A percentile compares a stretch with the other conserved stretches of the same genome.
phyloP scores from a whole-genome alignment of 371 early-diverging fungal genomes.

The Choanephora cucurbitarum region DNA sequence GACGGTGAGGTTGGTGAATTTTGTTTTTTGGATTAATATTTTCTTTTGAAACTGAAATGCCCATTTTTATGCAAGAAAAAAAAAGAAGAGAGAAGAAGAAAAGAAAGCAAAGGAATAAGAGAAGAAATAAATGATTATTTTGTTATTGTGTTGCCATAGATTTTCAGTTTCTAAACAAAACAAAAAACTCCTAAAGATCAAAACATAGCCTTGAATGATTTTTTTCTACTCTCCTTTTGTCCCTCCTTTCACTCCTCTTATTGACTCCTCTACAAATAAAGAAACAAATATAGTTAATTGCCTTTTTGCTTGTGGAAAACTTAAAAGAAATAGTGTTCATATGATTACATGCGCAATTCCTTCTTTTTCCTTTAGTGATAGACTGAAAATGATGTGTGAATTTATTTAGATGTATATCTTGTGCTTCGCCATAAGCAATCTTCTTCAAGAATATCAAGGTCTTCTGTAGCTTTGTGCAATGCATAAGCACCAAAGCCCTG shows the following conservation, averaged over 20 bases:
- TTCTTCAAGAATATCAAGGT: not conserved
- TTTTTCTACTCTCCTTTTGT: not conserved
- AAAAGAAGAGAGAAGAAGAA: constrained; percentile 13
- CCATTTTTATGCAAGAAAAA: constrained; percentile 9
- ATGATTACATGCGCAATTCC: not conserved
- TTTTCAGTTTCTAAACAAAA: not conserved
- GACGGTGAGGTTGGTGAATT: not conserved
- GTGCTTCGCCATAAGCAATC: constrained; percentile 4
- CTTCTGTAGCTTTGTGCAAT: constrained; percentile 2
- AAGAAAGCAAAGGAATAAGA: constrained; percentile 6
- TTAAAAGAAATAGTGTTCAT: not conserved
- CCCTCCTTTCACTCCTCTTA: not conserved
- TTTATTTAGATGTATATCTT: not conserved
- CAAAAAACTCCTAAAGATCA: constrained; percentile 8
- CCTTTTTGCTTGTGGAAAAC: not conserved
- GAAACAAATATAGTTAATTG: not conserved
- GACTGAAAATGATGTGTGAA: not conserved
- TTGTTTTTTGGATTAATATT: not conserved
- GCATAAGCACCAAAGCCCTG: constrained; percentile 28
- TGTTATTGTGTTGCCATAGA: not conserved
- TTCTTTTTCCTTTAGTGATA: not conserved
- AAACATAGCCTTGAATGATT: not conserved
- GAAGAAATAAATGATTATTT: constrained; percentile 3
- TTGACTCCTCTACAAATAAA: not conserved
- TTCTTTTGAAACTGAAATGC: constrained; percentile 18